Percentiles rank a stretch among this genome's conserved stretches.
phyloP scores from a whole-genome alignment of 169 alveolate species.

The Eimeria necatrix region DNA sequence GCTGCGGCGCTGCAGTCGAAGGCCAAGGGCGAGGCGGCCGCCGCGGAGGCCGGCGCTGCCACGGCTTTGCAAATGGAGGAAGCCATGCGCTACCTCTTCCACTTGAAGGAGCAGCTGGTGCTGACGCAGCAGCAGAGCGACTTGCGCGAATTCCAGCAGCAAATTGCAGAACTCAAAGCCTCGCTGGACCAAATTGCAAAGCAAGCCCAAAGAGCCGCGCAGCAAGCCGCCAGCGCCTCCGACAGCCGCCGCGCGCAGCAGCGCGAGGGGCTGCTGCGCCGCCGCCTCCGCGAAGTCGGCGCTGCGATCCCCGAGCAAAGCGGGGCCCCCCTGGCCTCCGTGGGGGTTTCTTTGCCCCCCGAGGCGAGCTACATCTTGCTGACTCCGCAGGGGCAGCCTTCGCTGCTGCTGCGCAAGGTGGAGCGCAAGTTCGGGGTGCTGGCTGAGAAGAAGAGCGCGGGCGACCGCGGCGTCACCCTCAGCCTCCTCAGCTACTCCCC shows the following conservation, averaged over 20 bases:
- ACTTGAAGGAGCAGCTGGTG: slow-evolving; percentile 77
- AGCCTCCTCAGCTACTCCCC: slow-evolving; percentile 27
- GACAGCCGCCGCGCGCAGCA: slow-evolving; percentile 69
- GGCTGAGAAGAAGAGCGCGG: slow-evolving; percentile 68
- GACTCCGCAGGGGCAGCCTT: slow-evolving; percentile 72
- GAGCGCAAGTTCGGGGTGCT: slow-evolving; percentile 68
- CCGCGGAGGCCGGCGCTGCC: slow-evolving; percentile 31
- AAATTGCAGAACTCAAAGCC: slow-evolving; percentile 32
- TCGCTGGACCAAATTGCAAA: neutral
- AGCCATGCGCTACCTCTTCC: slow-evolving; percentile 69
- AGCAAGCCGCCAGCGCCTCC: slow-evolving; percentile 42
- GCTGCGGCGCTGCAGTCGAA: neutral
- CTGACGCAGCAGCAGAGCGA: slow-evolving; percentile 81
- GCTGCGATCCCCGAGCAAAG: neutral
- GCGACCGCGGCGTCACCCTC: slow-evolving; percentile 53
- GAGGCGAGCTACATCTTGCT: slow-evolving; percentile 60
- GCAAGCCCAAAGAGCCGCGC: slow-evolving; percentile 51
- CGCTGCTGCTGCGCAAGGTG: slow-evolving; percentile 73
- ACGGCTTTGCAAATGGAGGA: slow-evolving; percentile 62
- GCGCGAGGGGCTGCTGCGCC: slow-evolving; percentile 16
- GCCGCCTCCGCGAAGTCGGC: slow-evolving; percentile 50
- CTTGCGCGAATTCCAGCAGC: slow-evolving; percentile 76
- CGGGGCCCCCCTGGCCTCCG: slow-evolving; percentile 26
- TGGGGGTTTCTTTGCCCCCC: neutral
- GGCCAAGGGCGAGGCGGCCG: neutral